These are phyloP conservation scores for Kluyveromyces siamensis DNA, from an alignment of 805 yeast species.

Conservation along the genomic window DNA sequence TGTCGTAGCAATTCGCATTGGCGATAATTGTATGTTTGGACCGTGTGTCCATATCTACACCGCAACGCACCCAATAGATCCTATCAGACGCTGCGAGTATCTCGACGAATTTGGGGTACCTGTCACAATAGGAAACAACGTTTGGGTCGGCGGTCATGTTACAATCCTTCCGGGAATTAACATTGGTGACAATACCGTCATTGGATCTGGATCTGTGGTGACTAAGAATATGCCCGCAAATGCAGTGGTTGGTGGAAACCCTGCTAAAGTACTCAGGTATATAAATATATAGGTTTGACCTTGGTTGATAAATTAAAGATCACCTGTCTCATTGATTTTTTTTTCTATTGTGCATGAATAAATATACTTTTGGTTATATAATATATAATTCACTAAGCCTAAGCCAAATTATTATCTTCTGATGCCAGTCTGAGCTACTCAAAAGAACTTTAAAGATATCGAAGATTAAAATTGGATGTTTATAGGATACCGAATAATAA, in stretches of 20 bases:
- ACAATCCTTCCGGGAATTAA: conserved; percentile 56
- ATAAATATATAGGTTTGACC: not conserved
- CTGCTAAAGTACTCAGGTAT: conserved; percentile 40
- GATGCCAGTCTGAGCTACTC: no score
- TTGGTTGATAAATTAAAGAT: not conserved
- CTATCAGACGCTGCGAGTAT: conserved; percentile 29
- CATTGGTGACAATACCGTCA: conserved; percentile 50
- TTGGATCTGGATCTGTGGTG: conserved; percentile 66
- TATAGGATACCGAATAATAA: no score
- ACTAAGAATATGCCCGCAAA: conserved; percentile 45
- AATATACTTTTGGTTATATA: no score
- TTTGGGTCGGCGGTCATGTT: conserved; percentile 57
- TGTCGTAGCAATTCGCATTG: conserved; percentile 50
- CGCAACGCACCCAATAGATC: conserved; percentile 57
- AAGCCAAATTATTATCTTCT: no score
- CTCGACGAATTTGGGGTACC: conserved; percentile 45
- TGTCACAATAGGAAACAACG: conserved; percentile 51
- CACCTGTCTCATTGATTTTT: not conserved
- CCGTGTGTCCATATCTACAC: conserved; percentile 54
- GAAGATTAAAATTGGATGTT: no score
- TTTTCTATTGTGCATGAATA: no score
- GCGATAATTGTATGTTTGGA: conserved; percentile 51
- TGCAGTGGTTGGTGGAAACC: conserved; percentile 55
- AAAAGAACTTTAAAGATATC: no score
- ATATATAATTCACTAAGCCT: no score